Evolutionary conservation across 495 filamentous ascomycete species (phyloP), one percentile per base, ranked within the genome.

Genomic region (Aspergillus kassunensis): DNA sequence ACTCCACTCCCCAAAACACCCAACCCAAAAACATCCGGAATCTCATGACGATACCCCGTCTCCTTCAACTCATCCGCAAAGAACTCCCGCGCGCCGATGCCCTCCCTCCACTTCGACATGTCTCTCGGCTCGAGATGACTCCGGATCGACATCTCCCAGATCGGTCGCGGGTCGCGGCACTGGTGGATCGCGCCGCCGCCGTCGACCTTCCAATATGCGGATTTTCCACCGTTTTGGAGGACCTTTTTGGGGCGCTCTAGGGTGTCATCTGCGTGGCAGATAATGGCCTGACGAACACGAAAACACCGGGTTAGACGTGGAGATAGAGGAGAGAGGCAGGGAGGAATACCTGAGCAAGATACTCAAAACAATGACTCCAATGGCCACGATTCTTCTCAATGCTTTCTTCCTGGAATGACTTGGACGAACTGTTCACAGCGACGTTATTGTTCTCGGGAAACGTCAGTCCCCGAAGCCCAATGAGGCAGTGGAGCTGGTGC

Each of bases 401-500:
- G 2, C n/a, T 21, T 11, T n/a, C 13, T n/a, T 56, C 25, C 11
- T 39, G 41, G 25, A 21, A 20, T 19, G 46, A 11, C 25, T 15
- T 31, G 7, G 39, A 49, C 13, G 51, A 58, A 29, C 49, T 54
- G 18, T 33, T 24, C 25, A 34, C 21, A 7, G 40, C 42, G 12
- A 44, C 40, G 13, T 35, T 49, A 16, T n/a, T n/a, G n/a, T 43
- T 53, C n/a, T 53, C 53, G 10, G 25, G 37, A 27, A 51, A 54
- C 2, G 51, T 34, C 21, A 56, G 13, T 6, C 39, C 44, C 5
- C 57, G 48, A 0, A 59, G 6, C 24, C 34, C 33, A 33, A 63
- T 54, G 34, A 80, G 60, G 52, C 77, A 79, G 51, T 80, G 75
- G 1, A 80, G 68, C 51, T 78, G 75, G 60, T 80, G 74, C 55